Percentiles rank a stretch among this genome's conserved stretches.
phyloP scores from a whole-genome alignment of 2,329 filamentous ascomycete genomes.

The Sporothrix globosa region DNA sequence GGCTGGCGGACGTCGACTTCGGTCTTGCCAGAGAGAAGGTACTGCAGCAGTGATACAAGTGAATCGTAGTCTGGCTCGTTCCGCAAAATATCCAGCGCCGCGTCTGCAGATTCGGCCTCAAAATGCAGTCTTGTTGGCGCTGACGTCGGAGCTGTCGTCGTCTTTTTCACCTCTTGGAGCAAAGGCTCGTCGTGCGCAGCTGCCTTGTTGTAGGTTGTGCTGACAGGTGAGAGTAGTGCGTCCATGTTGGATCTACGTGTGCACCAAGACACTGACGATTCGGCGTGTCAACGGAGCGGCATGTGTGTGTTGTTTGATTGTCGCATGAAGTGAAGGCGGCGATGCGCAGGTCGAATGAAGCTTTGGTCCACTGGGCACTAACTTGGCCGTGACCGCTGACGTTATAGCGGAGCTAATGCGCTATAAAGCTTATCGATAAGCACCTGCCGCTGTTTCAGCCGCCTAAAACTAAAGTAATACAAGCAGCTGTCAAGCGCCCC shows the following conservation, averaged over 20 bases:
- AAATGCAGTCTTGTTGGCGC: slow-evolving; percentile 24
- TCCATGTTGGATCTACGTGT: slow-evolving; percentile 51
- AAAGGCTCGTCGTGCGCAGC: slow-evolving; percentile 46
- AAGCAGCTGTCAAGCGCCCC: slow-evolving; percentile 13
- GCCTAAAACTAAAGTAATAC: not conserved
- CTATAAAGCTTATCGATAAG: slow-evolving; percentile 32
- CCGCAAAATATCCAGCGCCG: slow-evolving; percentile 63
- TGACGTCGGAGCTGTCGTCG: not conserved
- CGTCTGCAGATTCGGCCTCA: slow-evolving; percentile 46
- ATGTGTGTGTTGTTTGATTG: not conserved
- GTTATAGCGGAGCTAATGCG: slow-evolving; percentile 26
- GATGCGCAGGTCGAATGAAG: not conserved
- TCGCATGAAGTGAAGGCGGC: not conserved
- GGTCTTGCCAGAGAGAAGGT: slow-evolving; percentile 48
- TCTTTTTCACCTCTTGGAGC: slow-evolving; percentile 44
- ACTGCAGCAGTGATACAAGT: slow-evolving; percentile 57
- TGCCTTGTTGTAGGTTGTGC: slow-evolving; percentile 54
- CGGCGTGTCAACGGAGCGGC: not conserved
- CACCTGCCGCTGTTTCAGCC: not conserved
- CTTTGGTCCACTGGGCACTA: not conserved
- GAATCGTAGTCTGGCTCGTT: slow-evolving; percentile 64
- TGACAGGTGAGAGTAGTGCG: slow-evolving; percentile 58
- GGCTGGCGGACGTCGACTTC: slow-evolving; percentile 59
- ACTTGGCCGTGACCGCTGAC: slow-evolving; percentile 16
- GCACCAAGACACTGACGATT: not conserved